Conservation (phyloP, 192 early-diverging fungal species). For the Coemansia sp. region DNA sequence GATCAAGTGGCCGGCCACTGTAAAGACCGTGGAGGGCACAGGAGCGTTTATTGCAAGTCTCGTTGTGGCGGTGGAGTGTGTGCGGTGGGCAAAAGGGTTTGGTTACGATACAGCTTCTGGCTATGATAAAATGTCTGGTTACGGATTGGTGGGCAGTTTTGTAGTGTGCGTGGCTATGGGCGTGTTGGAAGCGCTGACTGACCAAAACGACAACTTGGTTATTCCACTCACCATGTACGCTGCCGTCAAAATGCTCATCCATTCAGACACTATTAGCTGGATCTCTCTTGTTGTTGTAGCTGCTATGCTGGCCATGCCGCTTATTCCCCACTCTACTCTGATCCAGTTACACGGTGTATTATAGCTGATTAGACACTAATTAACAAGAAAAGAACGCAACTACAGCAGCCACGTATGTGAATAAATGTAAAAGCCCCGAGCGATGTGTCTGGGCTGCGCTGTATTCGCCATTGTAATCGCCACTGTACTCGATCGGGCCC, state of each 20-base stretch:
- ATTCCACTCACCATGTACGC: constrained; percentile 77
- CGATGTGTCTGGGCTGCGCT: too few relatives aligned
- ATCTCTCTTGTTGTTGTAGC: not conserved
- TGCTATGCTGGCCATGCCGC: not conserved
- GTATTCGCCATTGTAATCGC: not conserved
- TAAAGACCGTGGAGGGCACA: constrained; percentile 60
- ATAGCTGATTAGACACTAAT: not conserved
- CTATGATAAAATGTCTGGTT: not conserved
- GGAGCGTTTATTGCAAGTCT: constrained; percentile 71
- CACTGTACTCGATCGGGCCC: constrained; percentile 7
- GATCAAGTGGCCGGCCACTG: not conserved
- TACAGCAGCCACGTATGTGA: too few relatives aligned
- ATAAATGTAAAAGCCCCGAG: too few relatives aligned
- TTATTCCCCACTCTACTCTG: not conserved
- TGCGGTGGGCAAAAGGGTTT: not conserved
- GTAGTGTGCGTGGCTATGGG: constrained; percentile 45
- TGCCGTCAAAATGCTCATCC: not conserved
- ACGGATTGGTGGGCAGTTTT: not conserved
- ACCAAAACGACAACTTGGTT: constrained; percentile 94
- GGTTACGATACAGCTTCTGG: constrained; percentile 4
- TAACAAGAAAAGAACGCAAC: not conserved
- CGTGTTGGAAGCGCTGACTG: constrained; percentile 80
- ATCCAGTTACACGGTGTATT: not conserved
- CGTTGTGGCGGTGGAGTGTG: constrained; percentile 22
- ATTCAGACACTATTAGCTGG: not conserved